phyloP scores from a whole-genome alignment of 441 rosid genomes.

The Gossypium lobatum region DNA sequence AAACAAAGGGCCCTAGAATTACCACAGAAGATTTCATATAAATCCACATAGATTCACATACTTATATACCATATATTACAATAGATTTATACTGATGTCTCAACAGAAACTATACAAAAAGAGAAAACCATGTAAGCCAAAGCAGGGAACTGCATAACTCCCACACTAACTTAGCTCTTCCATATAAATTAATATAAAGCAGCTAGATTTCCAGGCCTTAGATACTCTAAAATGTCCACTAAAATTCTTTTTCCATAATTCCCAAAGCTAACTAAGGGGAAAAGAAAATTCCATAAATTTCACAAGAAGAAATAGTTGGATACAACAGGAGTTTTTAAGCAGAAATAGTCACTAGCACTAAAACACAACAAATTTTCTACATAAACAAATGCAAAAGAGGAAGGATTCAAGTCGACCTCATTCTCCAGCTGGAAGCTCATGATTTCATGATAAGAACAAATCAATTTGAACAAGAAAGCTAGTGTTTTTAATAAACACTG shows the following conservation, averaged over 20 bases:
- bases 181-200: background rate
- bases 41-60: background rate
- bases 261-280: background rate
- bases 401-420: slow-evolving; percentile 46
- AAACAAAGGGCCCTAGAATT: background rate
- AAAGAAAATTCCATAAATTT: background rate
- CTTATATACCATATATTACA: background rate
- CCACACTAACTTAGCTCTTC: background rate
- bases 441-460: slow-evolving; percentile 85
- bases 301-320: background rate
- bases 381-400: background rate
- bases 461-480: slow-evolving; percentile 70
- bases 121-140: background rate
- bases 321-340: background rate
- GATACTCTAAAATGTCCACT: background rate
- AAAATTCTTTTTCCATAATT: background rate
- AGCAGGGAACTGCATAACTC: background rate
- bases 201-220: background rate
- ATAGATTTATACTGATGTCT: slow-evolving; percentile 2
- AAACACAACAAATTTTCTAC: background rate
- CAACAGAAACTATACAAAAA: background rate
- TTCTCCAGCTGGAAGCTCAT: slow-evolving; percentile 66
- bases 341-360: background rate
- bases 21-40: slow-evolving; percentile 1
- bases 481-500: slow-evolving; percentile 35